phyloP scores from a whole-genome alignment of 352 stramenopile species.

The Phytophthora podocarpi region DNA sequence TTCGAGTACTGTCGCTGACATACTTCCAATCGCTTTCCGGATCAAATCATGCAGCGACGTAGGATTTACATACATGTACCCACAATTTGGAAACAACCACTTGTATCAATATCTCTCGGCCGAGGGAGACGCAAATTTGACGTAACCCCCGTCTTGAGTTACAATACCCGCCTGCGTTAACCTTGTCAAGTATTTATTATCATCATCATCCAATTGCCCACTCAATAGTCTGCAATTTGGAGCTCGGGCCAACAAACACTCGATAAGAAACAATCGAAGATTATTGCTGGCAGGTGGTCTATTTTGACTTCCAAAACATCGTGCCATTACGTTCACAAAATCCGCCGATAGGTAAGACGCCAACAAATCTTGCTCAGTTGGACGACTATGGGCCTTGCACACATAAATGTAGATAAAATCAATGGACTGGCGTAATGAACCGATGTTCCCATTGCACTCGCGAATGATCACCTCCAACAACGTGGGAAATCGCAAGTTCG shows the following conservation, averaged over 20 bases:
- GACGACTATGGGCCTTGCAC: too few species aligned
- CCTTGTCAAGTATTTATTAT: constrained; percentile 3
- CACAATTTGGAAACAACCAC: constrained; percentile 4
- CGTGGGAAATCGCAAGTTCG: not conserved
- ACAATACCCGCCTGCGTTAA: constrained; percentile 4
- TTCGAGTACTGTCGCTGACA: too few species aligned
- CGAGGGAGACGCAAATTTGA: constrained; percentile 12
- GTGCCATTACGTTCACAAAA: constrained; percentile 4
- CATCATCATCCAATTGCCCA: too few species aligned
- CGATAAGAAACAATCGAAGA: not conserved
- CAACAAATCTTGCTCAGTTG: constrained; percentile 9
- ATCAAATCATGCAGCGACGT: constrained; percentile 20
- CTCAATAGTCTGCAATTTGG: too few species aligned
- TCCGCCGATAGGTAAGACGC: not conserved
- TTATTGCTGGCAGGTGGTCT: not conserved
- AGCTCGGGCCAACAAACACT: too few species aligned
- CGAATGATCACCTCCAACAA: constrained; percentile 20
- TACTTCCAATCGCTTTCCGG: constrained; percentile 11
- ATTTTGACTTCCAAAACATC: not conserved
- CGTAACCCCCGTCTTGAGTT: not conserved
- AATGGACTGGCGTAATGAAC: constrained; percentile 16
- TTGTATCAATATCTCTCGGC: constrained; percentile 9
- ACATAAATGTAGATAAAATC: constrained; percentile 1
- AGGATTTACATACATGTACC: not conserved
- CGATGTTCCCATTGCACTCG: constrained; percentile 23